phyloP scores from a whole-genome alignment of 176 grass and related monocot genomes.

The Saccharum spontaneum region DNA sequence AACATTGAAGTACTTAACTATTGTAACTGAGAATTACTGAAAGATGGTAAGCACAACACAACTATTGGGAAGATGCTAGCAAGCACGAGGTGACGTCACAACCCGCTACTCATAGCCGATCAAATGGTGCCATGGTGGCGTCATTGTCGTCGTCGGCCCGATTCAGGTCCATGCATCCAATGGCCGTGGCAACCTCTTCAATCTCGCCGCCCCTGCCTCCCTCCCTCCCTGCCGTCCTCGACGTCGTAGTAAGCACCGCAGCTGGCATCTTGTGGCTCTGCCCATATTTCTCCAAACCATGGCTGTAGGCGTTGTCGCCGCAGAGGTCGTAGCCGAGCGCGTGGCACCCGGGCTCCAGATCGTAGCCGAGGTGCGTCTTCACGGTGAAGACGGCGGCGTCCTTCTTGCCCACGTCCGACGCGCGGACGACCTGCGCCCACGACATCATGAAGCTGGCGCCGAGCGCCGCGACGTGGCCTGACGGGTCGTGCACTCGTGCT shows the following conservation, averaged over 20 bases:
- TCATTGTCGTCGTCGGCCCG: neutral
- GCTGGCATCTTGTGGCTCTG: slow-evolving; percentile 42
- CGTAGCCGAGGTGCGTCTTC: slow-evolving; percentile 64
- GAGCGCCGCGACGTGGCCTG: slow-evolving; percentile 13
- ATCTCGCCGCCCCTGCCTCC: neutral
- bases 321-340: slow-evolving; percentile 60
- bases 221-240: neutral
- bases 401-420: slow-evolving; percentile 59
- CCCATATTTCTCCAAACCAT: slow-evolving; percentile 44
- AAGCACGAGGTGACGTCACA: too few relatives aligned
- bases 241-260: slow-evolving; percentile 37
- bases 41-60: too few relatives aligned
- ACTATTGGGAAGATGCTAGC: too few relatives aligned
- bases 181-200: slow-evolving; percentile 31
- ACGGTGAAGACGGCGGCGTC: slow-evolving; percentile 50
- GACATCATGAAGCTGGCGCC: slow-evolving; percentile 39
- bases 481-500: slow-evolving; percentile 32
- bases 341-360: slow-evolving; percentile 48
- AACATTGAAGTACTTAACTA: too few relatives aligned
- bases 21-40: too few relatives aligned
- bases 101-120: too few relatives aligned
- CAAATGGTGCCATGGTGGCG: too few relatives aligned
- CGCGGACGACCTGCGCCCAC: slow-evolving; percentile 42
- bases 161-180: slow-evolving; percentile 27
- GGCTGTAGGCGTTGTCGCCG: slow-evolving; percentile 27